These are phyloP conservation scores for Eudorina sp. DNA, from an alignment of 139 green algal species.

Conservation along the genomic window DNA sequence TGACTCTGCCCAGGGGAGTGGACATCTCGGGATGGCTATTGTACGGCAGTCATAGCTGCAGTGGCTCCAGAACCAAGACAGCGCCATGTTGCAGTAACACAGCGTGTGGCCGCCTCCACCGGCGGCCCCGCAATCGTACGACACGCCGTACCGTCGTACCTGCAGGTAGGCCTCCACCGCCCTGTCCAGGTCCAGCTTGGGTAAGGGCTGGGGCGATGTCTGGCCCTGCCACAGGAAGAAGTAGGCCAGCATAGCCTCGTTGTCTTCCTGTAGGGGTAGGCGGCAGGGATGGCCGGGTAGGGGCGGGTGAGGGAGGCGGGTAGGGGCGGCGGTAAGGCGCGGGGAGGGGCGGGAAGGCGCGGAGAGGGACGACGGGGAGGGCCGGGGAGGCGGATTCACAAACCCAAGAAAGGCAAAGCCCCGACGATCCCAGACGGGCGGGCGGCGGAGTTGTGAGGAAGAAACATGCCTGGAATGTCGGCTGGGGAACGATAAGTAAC, in stretches of 20 bases:
- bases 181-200: conserved; percentile 48
- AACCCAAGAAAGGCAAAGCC: no score
- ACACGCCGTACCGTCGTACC: conserved; percentile 19
- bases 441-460: no score
- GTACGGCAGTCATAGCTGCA: no score
- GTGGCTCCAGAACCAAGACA: no score
- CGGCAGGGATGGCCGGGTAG: neutral
- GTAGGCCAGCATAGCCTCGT: conserved; percentile 69
- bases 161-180: conserved; percentile 58
- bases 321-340: neutral
- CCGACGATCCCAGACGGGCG: no score
- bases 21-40: no score
- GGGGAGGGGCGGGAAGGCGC: neutral
- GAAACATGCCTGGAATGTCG: no score
- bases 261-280: conserved; percentile 58
- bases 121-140: no score
- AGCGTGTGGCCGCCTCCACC: no score
- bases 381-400: neutral
- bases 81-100: neutral
- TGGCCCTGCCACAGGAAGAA: conserved; percentile 67
- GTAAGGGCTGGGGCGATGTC: neutral
- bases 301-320: neutral
- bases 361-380: neutral
- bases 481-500: no score
- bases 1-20: no score